A percentile compares a stretch with the other conserved stretches of the same genome.
Evolutionary conservation across 768 basidiomycete genomes (phyloP).

Genomic region (Dictyophora rubrovolvata): DNA sequence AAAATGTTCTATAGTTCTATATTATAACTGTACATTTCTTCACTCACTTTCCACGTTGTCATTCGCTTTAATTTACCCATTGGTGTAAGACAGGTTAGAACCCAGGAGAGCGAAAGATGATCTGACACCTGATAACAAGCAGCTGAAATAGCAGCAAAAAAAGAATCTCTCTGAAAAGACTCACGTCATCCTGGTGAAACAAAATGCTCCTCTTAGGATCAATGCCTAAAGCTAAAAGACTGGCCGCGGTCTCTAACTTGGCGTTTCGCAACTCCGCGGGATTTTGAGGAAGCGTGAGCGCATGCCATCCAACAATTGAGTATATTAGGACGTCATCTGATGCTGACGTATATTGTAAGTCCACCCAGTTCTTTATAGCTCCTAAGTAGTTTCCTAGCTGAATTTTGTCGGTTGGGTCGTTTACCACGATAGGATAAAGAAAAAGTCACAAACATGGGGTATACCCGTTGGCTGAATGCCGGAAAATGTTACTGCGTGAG

Average conservation of each 20-base stretch:
- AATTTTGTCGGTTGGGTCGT: slow-evolving; percentile 4
- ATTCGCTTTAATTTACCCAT: slow-evolving; percentile 77
- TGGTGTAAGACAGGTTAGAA: slow-evolving; percentile 75
- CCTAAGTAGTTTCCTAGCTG: slow-evolving; percentile 94
- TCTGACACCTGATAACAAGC: slow-evolving; percentile 49
- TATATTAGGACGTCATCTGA: slow-evolving; percentile 62
- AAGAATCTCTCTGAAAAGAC: slow-evolving; percentile 18
- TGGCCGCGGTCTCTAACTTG: slow-evolving; percentile 53
- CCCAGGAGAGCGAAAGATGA: slow-evolving; percentile 86
- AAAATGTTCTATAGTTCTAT: background rate
- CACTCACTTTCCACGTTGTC: slow-evolving; percentile 91
- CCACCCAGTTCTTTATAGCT: slow-evolving; percentile 83
- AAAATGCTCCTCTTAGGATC: slow-evolving; percentile 64
- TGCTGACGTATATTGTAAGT: slow-evolving; percentile 52
- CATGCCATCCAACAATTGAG: slow-evolving; percentile 90
- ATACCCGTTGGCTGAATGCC: slow-evolving; percentile 92
- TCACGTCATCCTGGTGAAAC: slow-evolving; percentile 85
- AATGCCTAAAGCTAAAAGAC: slow-evolving; percentile 75
- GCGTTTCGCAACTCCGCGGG: slow-evolving; percentile 51
- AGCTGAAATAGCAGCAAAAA: no score
- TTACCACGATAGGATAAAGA: background rate
- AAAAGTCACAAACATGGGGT: slow-evolving; percentile 57
- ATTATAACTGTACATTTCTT: background rate
- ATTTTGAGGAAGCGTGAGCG: slow-evolving; percentile 85
- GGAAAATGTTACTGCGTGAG: slow-evolving; percentile 47